These are phyloP conservation scores for Echites panduratus DNA, from an alignment of 257 asterid genomes.

Conservation along the genomic window DNA sequence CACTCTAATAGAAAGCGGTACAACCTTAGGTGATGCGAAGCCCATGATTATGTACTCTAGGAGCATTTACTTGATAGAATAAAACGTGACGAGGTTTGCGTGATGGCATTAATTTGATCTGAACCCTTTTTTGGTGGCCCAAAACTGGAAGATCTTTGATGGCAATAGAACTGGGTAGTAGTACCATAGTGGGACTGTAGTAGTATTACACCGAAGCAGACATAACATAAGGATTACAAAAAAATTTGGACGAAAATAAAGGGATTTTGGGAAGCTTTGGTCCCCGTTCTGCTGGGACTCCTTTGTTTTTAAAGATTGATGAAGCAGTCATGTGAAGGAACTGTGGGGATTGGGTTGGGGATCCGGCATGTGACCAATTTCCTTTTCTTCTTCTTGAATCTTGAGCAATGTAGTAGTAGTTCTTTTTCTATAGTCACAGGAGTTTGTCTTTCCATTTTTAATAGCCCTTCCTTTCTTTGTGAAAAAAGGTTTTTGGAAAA, in stretches of 20 bases:
- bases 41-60: neutral
- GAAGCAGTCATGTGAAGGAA: no score
- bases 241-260: neutral
- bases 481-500: neutral
- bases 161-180: neutral
- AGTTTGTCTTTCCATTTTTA: neutral
- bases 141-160: neutral
- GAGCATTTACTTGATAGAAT: neutral
- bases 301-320: neutral
- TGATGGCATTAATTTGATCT: neutral
- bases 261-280: neutral
- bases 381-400: neutral
- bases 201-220: neutral
- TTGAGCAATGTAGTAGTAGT: no score
- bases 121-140: neutral
- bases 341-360: neutral
- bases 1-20: no score
- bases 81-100: neutral
- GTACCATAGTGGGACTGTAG: neutral
- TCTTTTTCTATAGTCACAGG: neutral
- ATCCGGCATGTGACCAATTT: neutral
- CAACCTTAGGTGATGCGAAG: neutral
- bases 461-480: neutral
- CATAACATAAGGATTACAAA: no score
- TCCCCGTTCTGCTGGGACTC: neutral